Conservation (phyloP, 2,329 filamentous ascomycete genomes). For the Grosmannia clavigera region DNA sequence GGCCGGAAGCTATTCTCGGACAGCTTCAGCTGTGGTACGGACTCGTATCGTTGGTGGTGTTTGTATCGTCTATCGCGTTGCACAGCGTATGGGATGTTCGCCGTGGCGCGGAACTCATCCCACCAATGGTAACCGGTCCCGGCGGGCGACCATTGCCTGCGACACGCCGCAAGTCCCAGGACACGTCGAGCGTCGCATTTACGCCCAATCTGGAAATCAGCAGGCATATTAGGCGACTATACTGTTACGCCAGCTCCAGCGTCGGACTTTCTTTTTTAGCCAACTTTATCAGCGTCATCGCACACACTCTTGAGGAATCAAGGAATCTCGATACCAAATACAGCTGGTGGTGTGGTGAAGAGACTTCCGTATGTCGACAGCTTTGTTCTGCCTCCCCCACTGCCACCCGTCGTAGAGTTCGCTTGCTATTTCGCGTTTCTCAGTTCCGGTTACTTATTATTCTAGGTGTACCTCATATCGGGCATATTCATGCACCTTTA, state of each 20-base stretch:
- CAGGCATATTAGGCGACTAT: constrained; percentile 54
- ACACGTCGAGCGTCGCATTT: constrained; percentile 3
- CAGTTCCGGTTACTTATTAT: not conserved
- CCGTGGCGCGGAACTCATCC: constrained; percentile 33
- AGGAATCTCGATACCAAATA: constrained; percentile 30
- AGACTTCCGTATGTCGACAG: constrained; percentile 17
- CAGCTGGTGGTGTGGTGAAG: constrained; percentile 71
- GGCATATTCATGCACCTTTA: constrained; percentile 12
- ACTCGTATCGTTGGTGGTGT: constrained; percentile 36
- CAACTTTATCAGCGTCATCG: constrained; percentile 60
- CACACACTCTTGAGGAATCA: constrained; percentile 55
- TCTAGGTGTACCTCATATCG: constrained; percentile 13
- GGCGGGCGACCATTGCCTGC: constrained; percentile 78
- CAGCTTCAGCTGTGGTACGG: constrained; percentile 39
- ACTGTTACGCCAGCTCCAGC: constrained; percentile 61
- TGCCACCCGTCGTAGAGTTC: not conserved
- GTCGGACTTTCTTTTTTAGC: constrained; percentile 63
- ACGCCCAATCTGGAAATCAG: constrained; percentile 38
- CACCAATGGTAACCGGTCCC: constrained; percentile 53
- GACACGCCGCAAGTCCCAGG: constrained; percentile 42
- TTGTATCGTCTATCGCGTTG: constrained; percentile 36
- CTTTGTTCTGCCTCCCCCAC: not conserved
- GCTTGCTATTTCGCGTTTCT: not conserved
- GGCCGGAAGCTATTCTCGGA: constrained; percentile 31
- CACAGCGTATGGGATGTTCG: constrained; percentile 41